Evolutionary conservation across 306 rosid species (phyloP).

Genomic region (Castanea mollissima): DNA sequence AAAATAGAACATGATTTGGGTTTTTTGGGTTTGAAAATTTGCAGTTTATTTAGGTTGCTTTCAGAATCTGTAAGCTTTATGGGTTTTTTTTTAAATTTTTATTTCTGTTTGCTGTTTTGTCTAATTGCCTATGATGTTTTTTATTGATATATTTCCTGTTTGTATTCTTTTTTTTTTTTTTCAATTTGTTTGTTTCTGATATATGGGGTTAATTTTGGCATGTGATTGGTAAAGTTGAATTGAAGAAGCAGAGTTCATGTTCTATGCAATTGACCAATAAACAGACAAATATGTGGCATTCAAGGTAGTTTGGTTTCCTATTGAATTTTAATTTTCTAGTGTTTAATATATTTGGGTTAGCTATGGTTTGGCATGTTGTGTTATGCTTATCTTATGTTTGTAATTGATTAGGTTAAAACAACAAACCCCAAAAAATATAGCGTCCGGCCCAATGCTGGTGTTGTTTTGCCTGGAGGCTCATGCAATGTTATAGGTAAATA

Average conservation of each 20-base stretch:
- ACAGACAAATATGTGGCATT: conserved; percentile 44
- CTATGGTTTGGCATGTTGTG: neutral
- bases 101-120: neutral
- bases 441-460: conserved; percentile 50
- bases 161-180: neutral
- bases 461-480: conserved; percentile 35
- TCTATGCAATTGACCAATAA: conserved; percentile 49
- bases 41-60: neutral
- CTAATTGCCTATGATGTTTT: neutral
- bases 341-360: neutral
- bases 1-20: neutral
- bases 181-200: neutral
- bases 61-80: neutral
- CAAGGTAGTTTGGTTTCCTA: conserved; percentile 32
- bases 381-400: neutral
- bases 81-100: neutral
- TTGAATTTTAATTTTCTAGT: neutral
- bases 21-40: neutral
- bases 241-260: conserved; percentile 50
- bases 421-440: conserved; percentile 51
- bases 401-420: conserved; percentile 41
- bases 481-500: conserved; percentile 43
- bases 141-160: neutral
- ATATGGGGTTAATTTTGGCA: neutral
- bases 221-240: conserved; percentile 42